phyloP scores from a whole-genome alignment of 306 rosid genomes.

The Lablab purpureus region DNA sequence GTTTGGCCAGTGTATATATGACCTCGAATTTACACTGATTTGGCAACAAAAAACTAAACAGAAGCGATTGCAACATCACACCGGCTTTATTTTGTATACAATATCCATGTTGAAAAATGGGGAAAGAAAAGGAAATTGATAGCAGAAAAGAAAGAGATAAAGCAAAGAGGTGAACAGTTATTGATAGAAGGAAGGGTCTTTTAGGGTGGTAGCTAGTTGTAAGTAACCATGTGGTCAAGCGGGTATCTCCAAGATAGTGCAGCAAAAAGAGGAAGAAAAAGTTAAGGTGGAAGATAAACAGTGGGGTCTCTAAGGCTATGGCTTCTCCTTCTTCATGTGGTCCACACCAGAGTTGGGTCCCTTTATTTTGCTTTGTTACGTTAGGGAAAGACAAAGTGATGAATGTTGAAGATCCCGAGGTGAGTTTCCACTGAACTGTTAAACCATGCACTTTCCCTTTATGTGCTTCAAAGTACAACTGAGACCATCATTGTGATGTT shows the following conservation, averaged over 20 bases:
- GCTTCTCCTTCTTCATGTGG: slow-evolving; percentile 28
- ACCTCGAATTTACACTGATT: too few species aligned
- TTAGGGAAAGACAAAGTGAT: slow-evolving; percentile 42
- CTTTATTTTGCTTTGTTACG: slow-evolving; percentile 45
- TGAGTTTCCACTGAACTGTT: slow-evolving; percentile 35
- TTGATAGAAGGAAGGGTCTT: background rate
- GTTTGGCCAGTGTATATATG: too few species aligned
- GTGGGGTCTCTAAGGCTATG: background rate
- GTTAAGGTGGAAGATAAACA: slow-evolving; percentile 3
- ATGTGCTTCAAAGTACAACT: slow-evolving; percentile 34
- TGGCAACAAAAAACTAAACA: too few species aligned
- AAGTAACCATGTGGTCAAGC: slow-evolving; percentile 14
- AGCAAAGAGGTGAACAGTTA: background rate
- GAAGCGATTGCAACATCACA: too few species aligned
- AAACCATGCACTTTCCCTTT: slow-evolving; percentile 37
- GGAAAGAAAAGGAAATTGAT: background rate
- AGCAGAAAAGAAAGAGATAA: slow-evolving; percentile 8
- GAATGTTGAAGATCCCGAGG: slow-evolving; percentile 61
- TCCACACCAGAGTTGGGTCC: slow-evolving; percentile 31
- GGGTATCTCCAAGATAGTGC: slow-evolving; percentile 1
- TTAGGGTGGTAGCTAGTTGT: background rate
- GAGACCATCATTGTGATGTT: slow-evolving; percentile 13
- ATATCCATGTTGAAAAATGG: background rate
- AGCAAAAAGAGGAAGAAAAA: background rate
- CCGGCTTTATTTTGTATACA: too few species aligned